Conservation (phyloP, 148 eudicot species). For the Rhododendron molle region DNA sequence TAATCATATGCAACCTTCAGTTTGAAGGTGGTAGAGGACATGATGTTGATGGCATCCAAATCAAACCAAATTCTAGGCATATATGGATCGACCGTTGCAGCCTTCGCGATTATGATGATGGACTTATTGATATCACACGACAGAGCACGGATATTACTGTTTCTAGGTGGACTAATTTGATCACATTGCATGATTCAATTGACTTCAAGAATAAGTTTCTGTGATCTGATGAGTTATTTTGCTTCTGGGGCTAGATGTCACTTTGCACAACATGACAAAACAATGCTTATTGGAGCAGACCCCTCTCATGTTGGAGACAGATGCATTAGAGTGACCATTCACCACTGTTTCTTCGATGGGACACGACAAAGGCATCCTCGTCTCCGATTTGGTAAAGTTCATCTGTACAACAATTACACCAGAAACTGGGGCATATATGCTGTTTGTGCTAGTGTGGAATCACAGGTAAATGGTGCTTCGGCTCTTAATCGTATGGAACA, state of each 20-base stretch:
- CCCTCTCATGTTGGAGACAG: conserved; percentile 36
- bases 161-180: conserved; percentile 57
- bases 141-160: conserved; percentile 83
- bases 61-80: conserved; percentile 84
- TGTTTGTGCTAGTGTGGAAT: conserved; percentile 91
- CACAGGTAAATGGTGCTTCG: conserved; percentile 50
- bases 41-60: conserved; percentile 93
- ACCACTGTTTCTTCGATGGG: conserved; percentile 86
- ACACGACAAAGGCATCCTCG: conserved; percentile 93
- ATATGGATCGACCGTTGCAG: conserved; percentile 96
- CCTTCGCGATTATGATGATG: conserved; percentile 79
- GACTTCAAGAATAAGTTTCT: not conserved
- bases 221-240: not conserved
- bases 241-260: conserved; percentile 46
- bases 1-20: conserved; percentile 76
- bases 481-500: not conserved
- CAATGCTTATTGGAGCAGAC: conserved; percentile 92
- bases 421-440: conserved; percentile 92
- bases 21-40: conserved; percentile 89
- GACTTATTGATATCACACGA: conserved; percentile 88
- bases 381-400: conserved; percentile 83
- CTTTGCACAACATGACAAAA: conserved; percentile 76
- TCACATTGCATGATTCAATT: not conserved
- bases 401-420: conserved; percentile 87
- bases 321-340: conserved; percentile 25